phyloP scores from a whole-genome alignment of 805 yeast genomes.

The Kazachstania kunashirensis region DNA sequence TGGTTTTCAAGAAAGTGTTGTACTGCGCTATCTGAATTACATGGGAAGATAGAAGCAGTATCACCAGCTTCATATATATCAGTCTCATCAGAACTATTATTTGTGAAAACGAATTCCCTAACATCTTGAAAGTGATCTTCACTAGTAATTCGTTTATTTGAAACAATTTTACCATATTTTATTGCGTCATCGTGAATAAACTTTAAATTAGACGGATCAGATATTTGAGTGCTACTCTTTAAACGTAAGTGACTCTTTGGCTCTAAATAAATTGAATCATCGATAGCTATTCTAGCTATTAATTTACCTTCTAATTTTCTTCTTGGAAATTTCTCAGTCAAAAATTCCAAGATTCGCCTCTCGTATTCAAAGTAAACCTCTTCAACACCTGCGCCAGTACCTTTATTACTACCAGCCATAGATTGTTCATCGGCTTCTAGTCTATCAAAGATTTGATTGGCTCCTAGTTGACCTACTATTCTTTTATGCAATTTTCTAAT shows the following conservation, averaged over 20 bases:
- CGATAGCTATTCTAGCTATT: constrained; percentile 15
- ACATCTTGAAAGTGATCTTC: constrained; percentile 85
- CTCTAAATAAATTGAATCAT: constrained; percentile 18
- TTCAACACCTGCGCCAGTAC: constrained; percentile 42
- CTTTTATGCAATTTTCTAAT: constrained; percentile 72
- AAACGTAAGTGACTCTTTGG: constrained; percentile 22
- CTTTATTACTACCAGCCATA: constrained; percentile 45
- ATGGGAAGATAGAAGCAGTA: constrained; percentile 65
- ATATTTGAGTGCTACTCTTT: background rate
- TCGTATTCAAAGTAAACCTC: constrained; percentile 73
- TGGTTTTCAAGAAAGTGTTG: constrained; percentile 56
- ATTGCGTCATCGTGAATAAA: constrained; percentile 15
- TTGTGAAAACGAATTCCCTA: constrained; percentile 44
- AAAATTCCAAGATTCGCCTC: constrained; percentile 32
- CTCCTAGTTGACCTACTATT: constrained; percentile 67
- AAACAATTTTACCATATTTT: constrained; percentile 36
- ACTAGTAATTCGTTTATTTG: constrained; percentile 56
- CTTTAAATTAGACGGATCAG: constrained; percentile 1
- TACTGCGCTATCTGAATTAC: constrained; percentile 57
- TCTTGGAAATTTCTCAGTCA: constrained; percentile 30
- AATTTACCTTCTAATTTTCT: constrained; percentile 20
- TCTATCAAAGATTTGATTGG: constrained; percentile 54
- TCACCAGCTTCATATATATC: constrained; percentile 63
- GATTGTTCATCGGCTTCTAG: constrained; percentile 87
- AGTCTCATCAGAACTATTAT: constrained; percentile 16